phyloP scores from a whole-genome alignment of 768 basidiomycete species.

The Suillus lakei region DNA sequence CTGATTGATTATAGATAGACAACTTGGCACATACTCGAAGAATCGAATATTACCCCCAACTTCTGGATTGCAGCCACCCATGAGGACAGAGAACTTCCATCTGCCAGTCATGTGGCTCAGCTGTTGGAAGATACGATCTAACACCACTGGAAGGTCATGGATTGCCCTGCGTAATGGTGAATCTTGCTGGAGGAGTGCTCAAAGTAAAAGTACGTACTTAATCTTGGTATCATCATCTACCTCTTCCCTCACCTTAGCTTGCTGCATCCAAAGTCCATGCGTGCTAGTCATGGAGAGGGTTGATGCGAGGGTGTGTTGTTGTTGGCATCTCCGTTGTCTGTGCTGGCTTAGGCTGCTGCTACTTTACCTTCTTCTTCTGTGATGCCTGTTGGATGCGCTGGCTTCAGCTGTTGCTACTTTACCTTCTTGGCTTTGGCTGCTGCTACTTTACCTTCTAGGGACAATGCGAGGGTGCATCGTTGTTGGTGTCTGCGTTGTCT shows the following conservation, averaged over 20 bases:
- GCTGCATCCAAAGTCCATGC: too few relatives aligned
- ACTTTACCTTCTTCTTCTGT: too few relatives aligned
- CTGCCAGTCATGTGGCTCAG: not conserved
- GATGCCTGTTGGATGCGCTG: too few relatives aligned
- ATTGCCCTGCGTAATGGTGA: not conserved
- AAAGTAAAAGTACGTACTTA: not conserved
- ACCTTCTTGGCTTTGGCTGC: too few relatives aligned
- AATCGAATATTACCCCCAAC: not conserved
- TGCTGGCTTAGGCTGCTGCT: too few relatives aligned
- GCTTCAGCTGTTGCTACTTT: too few relatives aligned
- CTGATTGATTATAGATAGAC: not conserved
- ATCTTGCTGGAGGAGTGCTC: not conserved
- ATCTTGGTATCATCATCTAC: not conserved
- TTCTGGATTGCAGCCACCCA: not conserved
- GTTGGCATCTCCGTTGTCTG: too few relatives aligned
- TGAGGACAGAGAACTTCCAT: not conserved
- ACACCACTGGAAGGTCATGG: not conserved
- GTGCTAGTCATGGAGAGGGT: too few relatives aligned
- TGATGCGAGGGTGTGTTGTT: too few relatives aligned
- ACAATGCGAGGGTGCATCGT: too few relatives aligned
- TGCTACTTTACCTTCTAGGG: too few relatives aligned
- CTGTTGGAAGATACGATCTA: not conserved
- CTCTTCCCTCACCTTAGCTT: not conserved
- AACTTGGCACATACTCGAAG: not conserved
- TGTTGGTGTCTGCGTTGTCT: too few relatives aligned